A percentile compares a stretch with the other conserved stretches of the same genome.
These are phyloP conservation scores for Blastobotrys mokoenaii DNA, from an alignment of 805 yeast species.

Conservation along the genomic window DNA sequence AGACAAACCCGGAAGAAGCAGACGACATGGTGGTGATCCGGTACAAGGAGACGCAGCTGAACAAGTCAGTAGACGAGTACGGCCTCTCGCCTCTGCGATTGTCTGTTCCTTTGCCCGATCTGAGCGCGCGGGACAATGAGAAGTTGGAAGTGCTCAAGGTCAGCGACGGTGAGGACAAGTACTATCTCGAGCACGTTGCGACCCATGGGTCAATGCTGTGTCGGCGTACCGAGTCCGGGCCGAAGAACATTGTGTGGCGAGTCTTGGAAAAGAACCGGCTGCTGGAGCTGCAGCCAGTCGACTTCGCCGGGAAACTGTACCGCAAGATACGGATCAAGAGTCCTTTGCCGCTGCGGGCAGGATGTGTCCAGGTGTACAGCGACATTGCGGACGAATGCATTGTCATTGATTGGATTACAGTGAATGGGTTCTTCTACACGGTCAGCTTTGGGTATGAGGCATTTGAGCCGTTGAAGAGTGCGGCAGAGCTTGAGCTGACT, in stretches of 20 bases:
- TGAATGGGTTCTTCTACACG: slow-evolving; percentile 44
- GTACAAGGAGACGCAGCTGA: slow-evolving; percentile 13
- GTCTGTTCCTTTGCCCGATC: slow-evolving; percentile 12
- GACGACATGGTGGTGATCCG: slow-evolving; percentile 10
- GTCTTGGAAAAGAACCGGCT: slow-evolving; percentile 7
- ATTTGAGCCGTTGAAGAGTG: slow-evolving; percentile 28
- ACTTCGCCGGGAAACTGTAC: slow-evolving; percentile 13
- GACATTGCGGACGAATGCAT: slow-evolving; percentile 26
- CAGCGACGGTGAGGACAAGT: slow-evolving; percentile 11
- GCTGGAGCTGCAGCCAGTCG: slow-evolving; percentile 16
- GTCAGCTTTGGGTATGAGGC: slow-evolving; percentile 36
- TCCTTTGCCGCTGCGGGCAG: slow-evolving; percentile 31
- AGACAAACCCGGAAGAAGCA: neutral
- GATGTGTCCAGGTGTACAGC: slow-evolving; percentile 34
- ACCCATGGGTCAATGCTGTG: slow-evolving; percentile 5
- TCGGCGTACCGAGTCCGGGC: neutral
- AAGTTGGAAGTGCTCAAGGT: too few species aligned
- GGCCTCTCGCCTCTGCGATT: slow-evolving; percentile 7
- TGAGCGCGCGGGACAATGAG: slow-evolving; percentile 1
- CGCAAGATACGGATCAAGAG: slow-evolving; percentile 33
- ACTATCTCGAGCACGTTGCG: slow-evolving; percentile 15
- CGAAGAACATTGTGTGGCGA: slow-evolving; percentile 11
- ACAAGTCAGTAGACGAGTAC: slow-evolving; percentile 4
- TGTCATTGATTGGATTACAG: slow-evolving; percentile 48
- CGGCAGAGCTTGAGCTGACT: slow-evolving; percentile 5